Conservation (phyloP, 495 filamentous ascomycete genomes). For the Clohesyomyces aquaticus region DNA sequence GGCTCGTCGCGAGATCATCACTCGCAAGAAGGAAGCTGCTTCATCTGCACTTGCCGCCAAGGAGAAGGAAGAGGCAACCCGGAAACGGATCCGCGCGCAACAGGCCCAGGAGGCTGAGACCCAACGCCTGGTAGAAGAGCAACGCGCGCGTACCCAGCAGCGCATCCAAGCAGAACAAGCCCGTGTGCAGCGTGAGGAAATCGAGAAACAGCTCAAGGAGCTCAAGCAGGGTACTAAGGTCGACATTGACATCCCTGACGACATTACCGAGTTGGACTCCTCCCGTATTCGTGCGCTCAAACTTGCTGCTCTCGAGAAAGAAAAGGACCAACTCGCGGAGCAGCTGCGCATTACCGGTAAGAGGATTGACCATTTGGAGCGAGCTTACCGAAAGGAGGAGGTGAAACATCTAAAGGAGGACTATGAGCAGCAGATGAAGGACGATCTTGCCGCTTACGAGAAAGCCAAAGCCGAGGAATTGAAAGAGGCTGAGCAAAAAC, state of each 20-base stretch:
- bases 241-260: constrained; percentile 69
- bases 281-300: constrained; percentile 90
- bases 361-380: constrained; percentile 96
- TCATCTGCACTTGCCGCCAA: constrained; percentile 79
- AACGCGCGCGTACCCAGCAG: constrained; percentile 85
- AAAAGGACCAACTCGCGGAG: constrained; percentile 92
- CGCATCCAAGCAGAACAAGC: constrained; percentile 88
- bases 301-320: constrained; percentile 91
- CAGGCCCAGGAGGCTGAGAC: constrained; percentile 86
- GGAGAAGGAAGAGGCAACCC: constrained; percentile 88
- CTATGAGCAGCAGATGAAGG: constrained; percentile 80
- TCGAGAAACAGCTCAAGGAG: constrained; percentile 94
- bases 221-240: constrained; percentile 80
- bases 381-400: constrained; percentile 93
- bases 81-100: constrained; percentile 80
- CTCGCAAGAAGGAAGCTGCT: constrained; percentile 94
- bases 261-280: constrained; percentile 83
- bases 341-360: constrained; percentile 89
- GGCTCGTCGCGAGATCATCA: constrained; percentile 84
- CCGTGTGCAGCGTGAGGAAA: constrained; percentile 87
- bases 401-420: constrained; percentile 87
- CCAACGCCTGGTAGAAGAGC: constrained; percentile 84
- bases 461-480: constrained; percentile 73
- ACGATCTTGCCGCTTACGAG: constrained; percentile 80
- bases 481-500: constrained; percentile 79